Percentiles rank a stretch among this genome's conserved stretches.
Evolutionary conservation across 306 rosid species (phyloP).

Genomic region (Nissolia schottii): DNA sequence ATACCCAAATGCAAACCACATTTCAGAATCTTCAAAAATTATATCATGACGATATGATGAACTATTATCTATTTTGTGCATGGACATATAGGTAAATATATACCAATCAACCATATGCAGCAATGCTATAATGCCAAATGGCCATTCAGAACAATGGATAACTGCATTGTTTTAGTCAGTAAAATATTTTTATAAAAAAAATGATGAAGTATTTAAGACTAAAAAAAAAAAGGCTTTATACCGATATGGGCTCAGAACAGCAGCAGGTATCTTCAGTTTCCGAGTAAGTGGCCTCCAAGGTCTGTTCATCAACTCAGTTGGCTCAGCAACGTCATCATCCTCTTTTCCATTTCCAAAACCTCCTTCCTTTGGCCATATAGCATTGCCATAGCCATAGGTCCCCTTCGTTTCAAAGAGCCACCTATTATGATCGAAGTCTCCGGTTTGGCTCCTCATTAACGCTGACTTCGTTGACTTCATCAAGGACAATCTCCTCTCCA

Average conservation of each 20-base stretch:
- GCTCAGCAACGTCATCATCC: slow-evolving; percentile 53
- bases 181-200: not conserved
- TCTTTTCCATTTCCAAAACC: slow-evolving; percentile 61
- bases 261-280: slow-evolving; percentile 88
- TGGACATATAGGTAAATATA: not conserved
- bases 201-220: not conserved
- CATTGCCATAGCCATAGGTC: slow-evolving; percentile 93
- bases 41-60: not conserved
- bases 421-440: slow-evolving; percentile 83
- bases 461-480: slow-evolving; percentile 87
- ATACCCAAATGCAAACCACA: not conserved
- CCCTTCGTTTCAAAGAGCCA: slow-evolving; percentile 95
- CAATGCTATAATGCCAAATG: not conserved
- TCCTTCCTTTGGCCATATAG: slow-evolving; percentile 89
- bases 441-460: slow-evolving; percentile 81
- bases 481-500: slow-evolving; percentile 82
- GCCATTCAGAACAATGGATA: not conserved
- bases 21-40: slow-evolving; percentile 35
- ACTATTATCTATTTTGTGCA: not conserved
- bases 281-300: slow-evolving; percentile 94
- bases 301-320: slow-evolving; percentile 64
- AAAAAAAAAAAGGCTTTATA: slow-evolving; percentile 28
- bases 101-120: not conserved
- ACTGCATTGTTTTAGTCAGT: not conserved
- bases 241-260: slow-evolving; percentile 85